Percentiles rank a stretch among this genome's conserved stretches.
These are phyloP conservation scores for Wallemia ichthyophaga DNA, from an alignment of 1,284 basidiomycete genomes.

Conservation along the genomic window DNA sequence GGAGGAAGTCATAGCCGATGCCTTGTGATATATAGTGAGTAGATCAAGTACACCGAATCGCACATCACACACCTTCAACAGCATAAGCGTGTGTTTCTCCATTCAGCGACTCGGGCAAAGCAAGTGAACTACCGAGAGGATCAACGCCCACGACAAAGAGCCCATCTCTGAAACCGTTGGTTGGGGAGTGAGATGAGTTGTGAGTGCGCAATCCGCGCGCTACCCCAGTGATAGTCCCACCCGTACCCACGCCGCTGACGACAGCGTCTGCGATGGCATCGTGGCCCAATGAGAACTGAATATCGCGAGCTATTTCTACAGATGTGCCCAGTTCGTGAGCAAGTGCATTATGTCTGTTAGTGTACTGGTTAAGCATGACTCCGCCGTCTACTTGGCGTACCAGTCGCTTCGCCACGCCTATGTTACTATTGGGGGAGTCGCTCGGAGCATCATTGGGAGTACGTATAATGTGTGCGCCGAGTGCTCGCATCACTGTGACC, in stretches of 20 bases:
- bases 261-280: slow-evolving; percentile 42
- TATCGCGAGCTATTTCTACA: slow-evolving; percentile 43
- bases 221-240: slow-evolving; percentile 70
- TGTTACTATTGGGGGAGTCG: slow-evolving; percentile 55
- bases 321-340: slow-evolving; percentile 45
- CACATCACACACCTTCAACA: too few relatives aligned
- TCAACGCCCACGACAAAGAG: slow-evolving; percentile 47
- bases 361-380: slow-evolving; percentile 73
- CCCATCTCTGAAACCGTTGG: slow-evolving; percentile 21
- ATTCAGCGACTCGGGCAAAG: slow-evolving; percentile 34
- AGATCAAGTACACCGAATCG: too few relatives aligned
- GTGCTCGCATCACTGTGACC: slow-evolving; percentile 60
- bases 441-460: slow-evolving; percentile 73
- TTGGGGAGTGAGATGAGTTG: slow-evolving; percentile 24
- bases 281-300: slow-evolving; percentile 2
- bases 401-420: slow-evolving; percentile 60
- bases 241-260: slow-evolving; percentile 73
- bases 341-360: slow-evolving; percentile 42
- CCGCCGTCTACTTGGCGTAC: slow-evolving; percentile 49
- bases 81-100: slow-evolving; percentile 34
- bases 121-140: slow-evolving; percentile 74
- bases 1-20: slow-evolving; percentile 51
- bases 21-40: too few relatives aligned
- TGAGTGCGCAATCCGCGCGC: slow-evolving; percentile 46
- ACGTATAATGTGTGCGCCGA: slow-evolving; percentile 77